These are phyloP conservation scores for Coemansia sp. DNA, from an alignment of 192 early-diverging fungal species.

Conservation along the genomic window DNA sequence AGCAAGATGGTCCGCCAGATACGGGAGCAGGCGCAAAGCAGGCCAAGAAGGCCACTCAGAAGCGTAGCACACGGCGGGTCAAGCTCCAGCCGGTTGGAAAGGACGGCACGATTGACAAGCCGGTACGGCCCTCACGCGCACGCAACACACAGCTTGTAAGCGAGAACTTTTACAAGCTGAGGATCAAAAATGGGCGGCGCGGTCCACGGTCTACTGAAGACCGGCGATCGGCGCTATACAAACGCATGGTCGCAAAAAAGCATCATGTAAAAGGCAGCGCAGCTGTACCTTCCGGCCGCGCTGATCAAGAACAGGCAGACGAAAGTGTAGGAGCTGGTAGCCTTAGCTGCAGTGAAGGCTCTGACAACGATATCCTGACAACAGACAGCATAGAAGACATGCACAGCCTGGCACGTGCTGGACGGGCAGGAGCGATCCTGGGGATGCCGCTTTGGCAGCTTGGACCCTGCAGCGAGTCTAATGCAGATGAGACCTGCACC, in stretches of 20 bases:
- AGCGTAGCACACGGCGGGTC: slow-evolving; percentile 51
- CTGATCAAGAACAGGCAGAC: background rate
- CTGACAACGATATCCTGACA: background rate
- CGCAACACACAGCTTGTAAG: slow-evolving; percentile 36
- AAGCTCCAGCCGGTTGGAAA: slow-evolving; percentile 43
- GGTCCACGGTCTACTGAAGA: slow-evolving; percentile 35
- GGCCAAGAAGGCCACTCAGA: slow-evolving; percentile 50
- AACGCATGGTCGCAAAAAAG: slow-evolving; percentile 32
- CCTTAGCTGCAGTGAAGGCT: background rate
- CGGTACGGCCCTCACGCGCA: slow-evolving; percentile 6
- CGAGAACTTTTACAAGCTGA: slow-evolving; percentile 50
- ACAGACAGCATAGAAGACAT: background rate
- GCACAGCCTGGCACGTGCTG: background rate
- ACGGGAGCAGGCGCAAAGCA: background rate
- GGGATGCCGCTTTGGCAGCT: slow-evolving; percentile 5
- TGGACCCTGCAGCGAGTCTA: background rate
- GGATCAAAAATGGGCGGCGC: slow-evolving; percentile 27
- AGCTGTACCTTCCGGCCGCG: background rate
- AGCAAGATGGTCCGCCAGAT: background rate
- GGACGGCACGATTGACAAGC: slow-evolving; percentile 6
- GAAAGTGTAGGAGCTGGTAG: too few relatives aligned
- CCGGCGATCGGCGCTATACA: slow-evolving; percentile 44
- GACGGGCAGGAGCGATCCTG: background rate
- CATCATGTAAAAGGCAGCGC: background rate
- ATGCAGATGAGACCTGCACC: background rate